Evolutionary conservation across 1,284 basidiomycete species (phyloP).

Genomic region (Erythrobasidium hasegawianum): DNA sequence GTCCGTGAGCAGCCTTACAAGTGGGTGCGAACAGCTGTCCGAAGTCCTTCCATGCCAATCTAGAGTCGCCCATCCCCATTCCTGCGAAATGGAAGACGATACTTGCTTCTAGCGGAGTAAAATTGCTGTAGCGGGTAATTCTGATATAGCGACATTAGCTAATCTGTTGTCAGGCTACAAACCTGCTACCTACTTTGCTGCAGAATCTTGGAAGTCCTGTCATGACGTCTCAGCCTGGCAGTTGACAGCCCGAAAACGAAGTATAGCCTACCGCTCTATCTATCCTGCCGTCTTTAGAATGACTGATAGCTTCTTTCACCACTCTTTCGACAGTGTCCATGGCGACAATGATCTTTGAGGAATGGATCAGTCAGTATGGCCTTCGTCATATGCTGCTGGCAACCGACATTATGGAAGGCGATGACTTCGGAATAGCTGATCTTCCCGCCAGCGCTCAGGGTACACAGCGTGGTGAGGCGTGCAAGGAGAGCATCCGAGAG

Average conservation of each 20-base stretch:
- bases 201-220: slow-evolving; percentile 54
- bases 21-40: slow-evolving; percentile 80
- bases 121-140: slow-evolving; percentile 76
- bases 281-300: slow-evolving; percentile 86
- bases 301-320: slow-evolving; percentile 73
- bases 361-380: too few species aligned
- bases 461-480: slow-evolving; percentile 80
- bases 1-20: slow-evolving; percentile 52
- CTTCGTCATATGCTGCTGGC: too few species aligned
- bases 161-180: too few species aligned
- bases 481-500: slow-evolving; percentile 85
- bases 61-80: slow-evolving; percentile 62
- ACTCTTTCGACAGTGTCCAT: slow-evolving; percentile 88
- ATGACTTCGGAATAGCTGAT: slow-evolving; percentile 93
- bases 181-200: slow-evolving; percentile 43
- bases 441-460: slow-evolving; percentile 75
- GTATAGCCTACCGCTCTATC: slow-evolving; percentile 56
- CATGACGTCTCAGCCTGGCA: too few species aligned
- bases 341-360: slow-evolving; percentile 59
- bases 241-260: too few species aligned
- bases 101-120: slow-evolving; percentile 91
- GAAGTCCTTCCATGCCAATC: slow-evolving; percentile 80
- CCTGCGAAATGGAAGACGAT: slow-evolving; percentile 97
- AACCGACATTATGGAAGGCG: slow-evolving; percentile 87
- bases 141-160: too few species aligned